A percentile compares a stretch with the other conserved stretches of the same genome.
These are phyloP conservation scores for Torulaspora gathmanii DNA, from an alignment of 805 yeast genomes.

Conservation along the genomic window DNA sequence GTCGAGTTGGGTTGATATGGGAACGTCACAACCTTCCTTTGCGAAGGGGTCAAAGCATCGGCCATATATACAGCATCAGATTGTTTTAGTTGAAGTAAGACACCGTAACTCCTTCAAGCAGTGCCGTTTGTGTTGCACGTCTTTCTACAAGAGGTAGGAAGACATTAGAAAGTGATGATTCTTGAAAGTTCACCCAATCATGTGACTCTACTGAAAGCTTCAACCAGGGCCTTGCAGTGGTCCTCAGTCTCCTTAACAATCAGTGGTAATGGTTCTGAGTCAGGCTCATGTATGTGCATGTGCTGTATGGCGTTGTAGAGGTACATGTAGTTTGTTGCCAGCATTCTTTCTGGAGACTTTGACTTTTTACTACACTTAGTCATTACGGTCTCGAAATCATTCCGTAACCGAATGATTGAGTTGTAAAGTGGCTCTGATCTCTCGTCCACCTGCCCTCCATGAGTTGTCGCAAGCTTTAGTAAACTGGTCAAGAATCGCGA, in stretches of 20 bases:
- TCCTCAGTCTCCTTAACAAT: slow-evolving; percentile 30
- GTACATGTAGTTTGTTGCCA: slow-evolving; percentile 50
- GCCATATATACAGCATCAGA: slow-evolving; percentile 1
- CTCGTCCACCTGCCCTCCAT: slow-evolving; percentile 30
- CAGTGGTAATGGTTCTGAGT: slow-evolving; percentile 16
- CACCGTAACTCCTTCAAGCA: neutral
- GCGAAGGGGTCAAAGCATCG: slow-evolving; percentile 40
- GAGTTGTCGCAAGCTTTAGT: slow-evolving; percentile 47
- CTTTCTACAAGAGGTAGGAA: neutral
- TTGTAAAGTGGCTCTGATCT: slow-evolving; percentile 66
- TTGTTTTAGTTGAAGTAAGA: neutral
- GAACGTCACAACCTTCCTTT: slow-evolving; percentile 42
- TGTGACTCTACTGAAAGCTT: slow-evolving; percentile 30
- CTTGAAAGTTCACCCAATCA: neutral
- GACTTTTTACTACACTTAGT: slow-evolving; percentile 60
- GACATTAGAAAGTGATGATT: neutral
- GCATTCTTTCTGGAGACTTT: slow-evolving; percentile 59
- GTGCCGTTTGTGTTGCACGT: neutral
- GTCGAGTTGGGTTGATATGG: slow-evolving; percentile 41
- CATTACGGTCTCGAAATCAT: slow-evolving; percentile 73
- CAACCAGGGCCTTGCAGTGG: slow-evolving; percentile 31
- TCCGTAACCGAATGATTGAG: slow-evolving; percentile 63
- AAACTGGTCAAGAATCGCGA: slow-evolving; percentile 68
- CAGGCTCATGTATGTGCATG: slow-evolving; percentile 12
- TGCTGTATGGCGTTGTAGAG: slow-evolving; percentile 30